Evolutionary conservation across 257 asterid genomes (phyloP), one percentile per base, ranked within the genome.

Genomic region (Solanum corneliomulleri): DNA sequence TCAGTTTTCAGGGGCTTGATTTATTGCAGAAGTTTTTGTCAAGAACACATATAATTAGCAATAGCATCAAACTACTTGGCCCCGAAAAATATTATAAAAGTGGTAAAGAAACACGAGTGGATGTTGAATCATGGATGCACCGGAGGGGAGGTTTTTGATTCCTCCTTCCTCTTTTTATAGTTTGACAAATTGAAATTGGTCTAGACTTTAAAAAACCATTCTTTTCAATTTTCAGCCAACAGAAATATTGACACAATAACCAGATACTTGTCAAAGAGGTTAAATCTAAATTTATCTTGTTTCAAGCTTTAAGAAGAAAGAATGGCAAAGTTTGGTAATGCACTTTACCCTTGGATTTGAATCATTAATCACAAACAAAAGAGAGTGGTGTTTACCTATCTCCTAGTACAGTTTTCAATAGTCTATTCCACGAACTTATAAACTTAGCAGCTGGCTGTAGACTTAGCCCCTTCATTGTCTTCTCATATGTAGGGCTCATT

Each of bases 401-500:
- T 78, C 87, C 87, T 70, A 62, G 88, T 85, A 88, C 88, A 23
- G 90, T 89, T 86, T 89, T 89, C 89, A 88, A 71, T 35, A 90
- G 88, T 89, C 93, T 91, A 86, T 82, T 88, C 90, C 92, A 91
- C 29, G 89, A 85, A 84, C 93, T 90, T 83, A 35, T 87, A 82
- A 86, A 91, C 42, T 78, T 91, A 11, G 78, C 58, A 58, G 87
- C 87, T 85, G 91, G 89, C 87, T 91, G 92, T 47, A 93, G 89
- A 66, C 93, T 89, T 85, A 92, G 91, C 86, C 86, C 84, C 85
- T 88, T 91, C 91, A 88, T 90, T 49, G 86, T 91, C 86, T 90
- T 92, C 86, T 95, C 97, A 62, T 92, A 87, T 27, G 91, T 85
- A 33, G 98, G 97, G 74, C 92, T 91, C 52, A 91, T 88, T 91